Evolutionary conservation across 78 protist genomes (phyloP).

Genomic region (Capsaspora owczarzaki): DNA sequence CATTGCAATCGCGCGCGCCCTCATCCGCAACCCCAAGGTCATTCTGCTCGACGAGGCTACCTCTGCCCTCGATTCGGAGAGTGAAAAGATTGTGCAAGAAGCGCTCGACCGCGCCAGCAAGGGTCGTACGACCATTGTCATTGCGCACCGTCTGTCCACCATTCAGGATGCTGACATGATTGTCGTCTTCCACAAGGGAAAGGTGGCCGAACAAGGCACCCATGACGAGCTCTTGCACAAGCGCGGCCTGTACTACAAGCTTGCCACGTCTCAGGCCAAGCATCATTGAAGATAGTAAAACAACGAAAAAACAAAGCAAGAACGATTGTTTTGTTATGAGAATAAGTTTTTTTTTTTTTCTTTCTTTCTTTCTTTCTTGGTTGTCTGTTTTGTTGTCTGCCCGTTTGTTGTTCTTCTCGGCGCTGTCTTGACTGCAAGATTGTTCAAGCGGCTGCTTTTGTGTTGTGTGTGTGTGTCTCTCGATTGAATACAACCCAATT

Average conservation of each 20-base stretch:
- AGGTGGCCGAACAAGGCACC: slow-evolving; percentile 59
- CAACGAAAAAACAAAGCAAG: no score
- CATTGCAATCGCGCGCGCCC: slow-evolving; percentile 89
- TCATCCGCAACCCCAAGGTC: slow-evolving; percentile 78
- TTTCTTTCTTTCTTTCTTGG: no score
- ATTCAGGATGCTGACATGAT: slow-evolving; percentile 56
- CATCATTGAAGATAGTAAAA: no score
- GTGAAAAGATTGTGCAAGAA: slow-evolving; percentile 68
- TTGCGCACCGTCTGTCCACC: slow-evolving; percentile 85
- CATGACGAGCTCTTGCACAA: slow-evolving; percentile 46
- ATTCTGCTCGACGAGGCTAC: slow-evolving; percentile 93
- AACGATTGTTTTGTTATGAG: no score
- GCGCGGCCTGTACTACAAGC: slow-evolving; percentile 2
- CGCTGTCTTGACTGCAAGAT: no score
- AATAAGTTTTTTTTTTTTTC: no score
- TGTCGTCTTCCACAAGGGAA: slow-evolving; percentile 55
- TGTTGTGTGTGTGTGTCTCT: no score
- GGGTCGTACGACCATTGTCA: slow-evolving; percentile 50
- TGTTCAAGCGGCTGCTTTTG: no score
- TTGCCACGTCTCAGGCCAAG: no score
- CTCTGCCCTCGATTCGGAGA: slow-evolving; percentile 73
- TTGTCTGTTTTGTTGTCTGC: no score
- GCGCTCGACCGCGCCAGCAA: slow-evolving; percentile 65
- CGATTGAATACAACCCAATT: no score
- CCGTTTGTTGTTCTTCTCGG: no score